Conservation (phyloP, 331 rosid species). For the Rosa hybrid region DNA sequence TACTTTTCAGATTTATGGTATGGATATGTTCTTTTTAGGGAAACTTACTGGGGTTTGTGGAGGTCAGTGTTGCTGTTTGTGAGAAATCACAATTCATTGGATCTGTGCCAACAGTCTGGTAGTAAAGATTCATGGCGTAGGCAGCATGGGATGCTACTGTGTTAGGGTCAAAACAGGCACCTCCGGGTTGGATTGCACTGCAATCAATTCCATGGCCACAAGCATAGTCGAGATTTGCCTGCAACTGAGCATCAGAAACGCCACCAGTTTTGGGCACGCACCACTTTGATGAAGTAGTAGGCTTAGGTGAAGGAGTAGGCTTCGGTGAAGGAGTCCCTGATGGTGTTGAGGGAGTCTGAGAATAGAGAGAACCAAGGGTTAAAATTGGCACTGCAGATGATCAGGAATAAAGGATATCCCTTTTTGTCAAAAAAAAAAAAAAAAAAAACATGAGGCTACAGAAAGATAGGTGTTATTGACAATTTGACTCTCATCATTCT, state of each 20-base stretch:
- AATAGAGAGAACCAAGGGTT: neutral
- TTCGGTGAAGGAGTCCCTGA: slow-evolving; percentile 50
- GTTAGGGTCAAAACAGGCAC: slow-evolving; percentile 83
- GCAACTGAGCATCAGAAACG: slow-evolving; percentile 59
- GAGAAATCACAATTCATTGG: slow-evolving; percentile 89
- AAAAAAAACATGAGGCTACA: neutral
- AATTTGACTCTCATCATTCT: neutral
- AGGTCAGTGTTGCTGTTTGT: slow-evolving; percentile 72
- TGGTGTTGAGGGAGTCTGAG: slow-evolving; percentile 53
- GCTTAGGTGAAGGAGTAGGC: slow-evolving; percentile 52
- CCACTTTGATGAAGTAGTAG: slow-evolving; percentile 53
- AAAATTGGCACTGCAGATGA: neutral
- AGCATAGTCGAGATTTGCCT: slow-evolving; percentile 72
- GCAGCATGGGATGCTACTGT: slow-evolving; percentile 74
- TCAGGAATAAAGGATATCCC: neutral
- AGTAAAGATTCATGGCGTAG: slow-evolving; percentile 91
- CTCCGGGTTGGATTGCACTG: slow-evolving; percentile 76
- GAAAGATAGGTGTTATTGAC: neutral
- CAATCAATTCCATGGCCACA: slow-evolving; percentile 87
- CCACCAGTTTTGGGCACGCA: slow-evolving; percentile 69
- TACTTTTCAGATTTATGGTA: neutral
- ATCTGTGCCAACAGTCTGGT: slow-evolving; percentile 50
- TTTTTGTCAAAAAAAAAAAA: neutral
- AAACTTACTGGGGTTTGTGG: slow-evolving; percentile 81
- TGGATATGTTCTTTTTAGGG: neutral